Base-by-base conservation (phyloP, 2,329 filamentous ascomycete species). In the Xylaria digitata region DNA sequence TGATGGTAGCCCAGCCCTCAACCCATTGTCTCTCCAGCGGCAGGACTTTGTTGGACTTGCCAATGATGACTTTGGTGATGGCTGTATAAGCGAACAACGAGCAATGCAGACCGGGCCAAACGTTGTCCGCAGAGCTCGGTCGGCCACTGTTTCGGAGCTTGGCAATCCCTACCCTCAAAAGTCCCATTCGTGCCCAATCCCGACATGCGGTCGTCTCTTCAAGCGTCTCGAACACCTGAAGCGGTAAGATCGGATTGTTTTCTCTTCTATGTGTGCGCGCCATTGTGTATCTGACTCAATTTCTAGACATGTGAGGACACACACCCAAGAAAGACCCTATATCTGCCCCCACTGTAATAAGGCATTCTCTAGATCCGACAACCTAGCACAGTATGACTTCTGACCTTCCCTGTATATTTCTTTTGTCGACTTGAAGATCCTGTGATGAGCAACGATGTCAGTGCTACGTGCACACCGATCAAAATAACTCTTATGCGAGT, bases 161-260 rank as follows among this genome's bases (percentile, higher is more conserved):
- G 94, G 93, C 40, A 65, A 67, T 37, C 96, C 96, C 15, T 98
- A 98, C 79, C 94, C 96, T 58, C 93, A 97, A 78, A 99, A 99
- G 82, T 97, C 94, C 46, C 96, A 99, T 82, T 98, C 95, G 1
- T 99, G 96, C 84, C 96, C 96, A n/a, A 99, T 99, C 76, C 96
- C 96, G 32, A 96, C 95, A 62, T 99, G 96, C 79, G 96, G 96
- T 61, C 91, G 96, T 76, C 88, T 97, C 69, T 99, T 99, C 88
- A 99, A 99, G 90, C 91, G 96, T 81, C 89, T 99, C 84, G 96
- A 99, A 84, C 96, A 99, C 84, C 89, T 99, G 78, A 99, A 99
- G 88, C 90, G 95, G 93, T 97, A 93, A 89, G 92, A 85, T 77
- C 77, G 73, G 75, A 75, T 78, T 77, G 76, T 79, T 76, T 75